phyloP scores from a whole-genome alignment of 176 grass and related monocot genomes.

The Neostapfia colusana region DNA sequence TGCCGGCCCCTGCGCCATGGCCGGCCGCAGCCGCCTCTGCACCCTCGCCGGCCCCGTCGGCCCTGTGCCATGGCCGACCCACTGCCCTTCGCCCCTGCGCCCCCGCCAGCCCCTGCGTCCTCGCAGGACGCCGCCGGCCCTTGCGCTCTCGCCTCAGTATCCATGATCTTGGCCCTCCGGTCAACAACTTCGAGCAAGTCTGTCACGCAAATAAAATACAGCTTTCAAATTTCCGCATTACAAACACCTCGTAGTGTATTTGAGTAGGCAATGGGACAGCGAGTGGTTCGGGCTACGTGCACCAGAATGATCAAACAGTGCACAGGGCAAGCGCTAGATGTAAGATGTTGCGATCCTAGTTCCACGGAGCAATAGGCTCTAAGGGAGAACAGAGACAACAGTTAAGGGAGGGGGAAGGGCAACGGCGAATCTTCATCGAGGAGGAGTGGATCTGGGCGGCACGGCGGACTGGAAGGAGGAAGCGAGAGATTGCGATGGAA shows the following conservation, averaged over 20 bases:
- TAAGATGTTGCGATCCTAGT: constrained; percentile 15
- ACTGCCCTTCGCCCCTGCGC: too few relatives aligned
- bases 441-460: constrained; percentile 35
- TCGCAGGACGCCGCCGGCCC: too few relatives aligned
- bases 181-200: constrained; percentile 98
- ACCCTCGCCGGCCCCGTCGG: too few relatives aligned
- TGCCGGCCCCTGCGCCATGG: too few relatives aligned
- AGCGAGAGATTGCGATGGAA: not conserved
- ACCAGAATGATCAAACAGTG: constrained; percentile 32
- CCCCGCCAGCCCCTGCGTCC: too few relatives aligned
- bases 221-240: constrained; percentile 15
- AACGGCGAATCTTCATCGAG: constrained; percentile 25
- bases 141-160: too few relatives aligned
- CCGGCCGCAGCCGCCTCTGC: too few relatives aligned
- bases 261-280: constrained; percentile 23
- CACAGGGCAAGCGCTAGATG: not conserved
- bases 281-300: constrained; percentile 22
- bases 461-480: not conserved
- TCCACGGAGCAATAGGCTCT: not conserved
- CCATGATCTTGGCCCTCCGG: constrained; percentile 89
- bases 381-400: not conserved
- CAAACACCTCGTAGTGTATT: constrained; percentile 13
- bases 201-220: constrained; percentile 36
- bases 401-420: not conserved
- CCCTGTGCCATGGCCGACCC: too few relatives aligned